Evolutionary conservation across 75 land plant species (phyloP), one percentile per base, ranked within the genome.

Genomic region (Selaginella tamariscina): DNA sequence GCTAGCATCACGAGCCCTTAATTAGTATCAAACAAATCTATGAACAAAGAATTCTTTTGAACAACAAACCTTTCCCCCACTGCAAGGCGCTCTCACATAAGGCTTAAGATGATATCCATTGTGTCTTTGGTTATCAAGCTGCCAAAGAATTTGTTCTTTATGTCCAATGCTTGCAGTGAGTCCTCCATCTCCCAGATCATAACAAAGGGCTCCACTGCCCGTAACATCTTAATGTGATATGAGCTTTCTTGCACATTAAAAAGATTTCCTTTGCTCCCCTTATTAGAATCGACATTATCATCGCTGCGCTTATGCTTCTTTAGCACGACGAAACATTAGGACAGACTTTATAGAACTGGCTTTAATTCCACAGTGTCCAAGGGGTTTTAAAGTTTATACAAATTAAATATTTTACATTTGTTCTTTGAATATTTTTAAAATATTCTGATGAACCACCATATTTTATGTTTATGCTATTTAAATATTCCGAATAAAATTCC

Each of bases 131-230:
- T 15, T 39, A 39, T 39, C 49, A 39, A 39, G 49, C 49, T 15
- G 49, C 49, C 49, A 39, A 39, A 39, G 49, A 39, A 39, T 39
- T 39, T 39, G 49, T 39, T 39, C 49, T 39, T 39, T 39, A 15
- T 39, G 49, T 15, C 49, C 49, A 39, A 15, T 39, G 49, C 49
- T 39, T 39, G 49, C 49, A 39, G 49, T 15, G 49, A 39, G 49
- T 15, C 49, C 49, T 39, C 49, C 49, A 15, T 39, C 49, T 39
- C 49, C 49, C 49, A 39, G 49, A 39, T 39, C 49, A 15, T 39
- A 15, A 39, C 49, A 39, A 39, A 39, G 49, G 49, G 49, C 49
- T 39, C 49, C 49, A 39, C 49, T 39, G 49, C 49, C 49, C 49
- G 49, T 15, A 39, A 39, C 49, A 39, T 15, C 49, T 15, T 15